A percentile compares a stretch with the other conserved stretches of the same genome.
These are phyloP conservation scores for Eucalyptus brandiana DNA, from an alignment of 345 rosid genomes.

Conservation along the genomic window DNA sequence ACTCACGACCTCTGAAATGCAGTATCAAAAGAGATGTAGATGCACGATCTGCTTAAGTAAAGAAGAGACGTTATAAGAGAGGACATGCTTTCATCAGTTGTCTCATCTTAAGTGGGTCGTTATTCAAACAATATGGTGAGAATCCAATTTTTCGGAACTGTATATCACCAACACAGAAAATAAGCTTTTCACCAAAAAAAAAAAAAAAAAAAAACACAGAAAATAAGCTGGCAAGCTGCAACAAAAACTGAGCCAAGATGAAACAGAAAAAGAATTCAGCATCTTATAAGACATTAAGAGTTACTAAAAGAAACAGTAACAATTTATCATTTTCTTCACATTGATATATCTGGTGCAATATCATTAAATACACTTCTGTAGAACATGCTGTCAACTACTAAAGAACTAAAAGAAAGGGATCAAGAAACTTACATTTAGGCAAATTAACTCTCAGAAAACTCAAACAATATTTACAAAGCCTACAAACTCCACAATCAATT, in stretches of 20 bases:
- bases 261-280: not conserved
- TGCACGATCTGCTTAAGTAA: not conserved
- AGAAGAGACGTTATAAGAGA: not conserved
- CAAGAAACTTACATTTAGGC: not conserved
- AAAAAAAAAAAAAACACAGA: not conserved
- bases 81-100: not conserved
- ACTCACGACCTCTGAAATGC: not conserved
- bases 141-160: not conserved
- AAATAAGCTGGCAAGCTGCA: not conserved
- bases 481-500: not conserved
- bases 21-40: not conserved
- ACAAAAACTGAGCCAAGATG: not conserved
- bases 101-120: not conserved
- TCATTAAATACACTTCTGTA: not conserved
- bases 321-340: not conserved
- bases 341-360: not conserved
- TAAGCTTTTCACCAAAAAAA: not conserved
- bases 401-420: not conserved
- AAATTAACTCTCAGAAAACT: not conserved
- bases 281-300: not conserved
- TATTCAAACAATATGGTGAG: not conserved
- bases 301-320: not conserved
- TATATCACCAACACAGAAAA: not conserved
- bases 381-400: not conserved
- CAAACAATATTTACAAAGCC: not conserved